Evolutionary conservation across 495 filamentous ascomycete species (phyloP).

Genomic region (Neurospora hispaniola): DNA sequence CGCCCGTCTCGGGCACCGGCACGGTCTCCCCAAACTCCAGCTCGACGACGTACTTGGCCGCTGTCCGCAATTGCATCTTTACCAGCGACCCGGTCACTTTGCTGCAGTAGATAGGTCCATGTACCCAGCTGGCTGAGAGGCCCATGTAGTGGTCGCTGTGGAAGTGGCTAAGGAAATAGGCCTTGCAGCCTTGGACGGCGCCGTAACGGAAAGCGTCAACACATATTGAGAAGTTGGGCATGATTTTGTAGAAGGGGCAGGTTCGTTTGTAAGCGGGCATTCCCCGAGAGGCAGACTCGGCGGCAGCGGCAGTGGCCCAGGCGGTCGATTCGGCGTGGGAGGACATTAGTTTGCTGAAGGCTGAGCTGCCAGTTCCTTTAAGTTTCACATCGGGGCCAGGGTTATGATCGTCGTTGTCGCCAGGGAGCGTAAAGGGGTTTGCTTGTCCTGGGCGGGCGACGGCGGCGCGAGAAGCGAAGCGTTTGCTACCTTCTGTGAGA

Average conservation of each 20-base stretch:
- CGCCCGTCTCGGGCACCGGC: conserved; percentile 68
- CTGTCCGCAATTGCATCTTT: conserved; percentile 70
- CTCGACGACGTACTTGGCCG: conserved; percentile 74
- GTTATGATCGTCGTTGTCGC: conserved; percentile 9
- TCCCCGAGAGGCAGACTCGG: conserved; percentile 68
- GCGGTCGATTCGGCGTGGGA: conserved; percentile 80
- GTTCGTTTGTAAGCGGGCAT: conserved; percentile 82
- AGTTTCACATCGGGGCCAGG: neutral
- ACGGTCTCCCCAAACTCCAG: conserved; percentile 76
- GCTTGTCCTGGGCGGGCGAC: conserved; percentile 65
- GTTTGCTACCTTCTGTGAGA: conserved; percentile 33
- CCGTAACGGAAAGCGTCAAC: conserved; percentile 97
- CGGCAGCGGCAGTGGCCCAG: conserved; percentile 77
- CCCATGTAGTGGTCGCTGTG: conserved; percentile 97
- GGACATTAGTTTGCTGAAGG: conserved; percentile 88
- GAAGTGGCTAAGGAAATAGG: conserved; percentile 96
- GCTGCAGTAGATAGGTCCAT: conserved; percentile 95
- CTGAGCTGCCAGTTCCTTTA: conserved; percentile 35
- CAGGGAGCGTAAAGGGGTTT: conserved; percentile 53
- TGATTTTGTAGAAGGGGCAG: conserved; percentile 97
- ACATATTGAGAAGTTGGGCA: conserved; percentile 82
- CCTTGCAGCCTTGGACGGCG: conserved; percentile 79
- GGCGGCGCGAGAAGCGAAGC: conserved; percentile 50
- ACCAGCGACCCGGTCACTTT: conserved; percentile 85
- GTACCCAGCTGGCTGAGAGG: conserved; percentile 75